Base-by-base conservation (phyloP, 129 eudicot genomes). In the Flaveria linearis region DNA sequence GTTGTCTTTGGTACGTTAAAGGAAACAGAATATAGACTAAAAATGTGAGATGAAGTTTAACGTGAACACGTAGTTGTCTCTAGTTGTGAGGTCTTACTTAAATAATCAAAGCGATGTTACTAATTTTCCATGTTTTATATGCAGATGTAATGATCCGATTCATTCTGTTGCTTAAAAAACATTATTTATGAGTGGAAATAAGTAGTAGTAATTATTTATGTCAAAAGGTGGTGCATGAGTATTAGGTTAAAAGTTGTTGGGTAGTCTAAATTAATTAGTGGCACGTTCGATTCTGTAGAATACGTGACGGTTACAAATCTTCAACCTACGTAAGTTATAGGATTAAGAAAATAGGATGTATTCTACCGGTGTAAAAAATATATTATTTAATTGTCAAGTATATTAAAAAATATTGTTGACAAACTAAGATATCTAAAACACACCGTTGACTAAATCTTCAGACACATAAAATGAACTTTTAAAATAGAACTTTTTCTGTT, bases 191-290 rank as follows among this genome's bases (percentile, higher is more conserved):
- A 56, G 60, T 23, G 0, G 47, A 39, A 75, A 71, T 63, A 36
- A 77, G 41, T 22, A 61, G 4, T 58, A 43, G 26, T 61, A 47
- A 68, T 43, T 17, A 69, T 42, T 25, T 25, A 28, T 18, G 50
- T 61, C 71, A 70, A 58, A 68, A 57, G 7, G 17, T 57, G 53
- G 70, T 49, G 70, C 76, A 30, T 39, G 51, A 41, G 68, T 23
- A 68, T 78, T 78, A 78, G 82, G 76, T 78, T 78, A 78, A 78
- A 70, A 43, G 82, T 70, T 60, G 82, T 78, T 69, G 70, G 39
- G 25, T 45, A 5, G 41, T 69, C 62, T 77, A 77, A 76, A 22
- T 39, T 55, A 76, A 22, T 39, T 55, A 68, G 25, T 43, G 82
- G 63, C 82, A 69, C 28, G 76, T 22, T 69, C 26, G 45, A n/a